Evolutionary conservation across 306 rosid genomes (phyloP).

Genomic region (Dalbergia cochinchinensis): DNA sequence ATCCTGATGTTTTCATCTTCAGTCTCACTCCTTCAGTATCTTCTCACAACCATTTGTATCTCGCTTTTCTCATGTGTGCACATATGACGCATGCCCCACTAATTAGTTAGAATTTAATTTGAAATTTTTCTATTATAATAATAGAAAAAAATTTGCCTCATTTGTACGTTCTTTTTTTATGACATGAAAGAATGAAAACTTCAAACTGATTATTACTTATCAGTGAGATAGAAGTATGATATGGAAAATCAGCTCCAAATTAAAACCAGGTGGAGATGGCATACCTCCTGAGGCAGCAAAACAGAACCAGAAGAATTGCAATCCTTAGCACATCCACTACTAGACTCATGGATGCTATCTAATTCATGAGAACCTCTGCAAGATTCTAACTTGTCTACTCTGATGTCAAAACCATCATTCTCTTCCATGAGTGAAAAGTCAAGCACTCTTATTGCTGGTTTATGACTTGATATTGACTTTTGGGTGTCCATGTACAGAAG

Average conservation of each 20-base stretch:
- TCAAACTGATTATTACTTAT: no score
- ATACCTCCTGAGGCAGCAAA: slow-evolving; percentile 57
- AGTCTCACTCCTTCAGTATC: slow-evolving; percentile 18
- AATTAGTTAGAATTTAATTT: not conserved
- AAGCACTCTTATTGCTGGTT: slow-evolving; percentile 74
- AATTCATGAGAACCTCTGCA: slow-evolving; percentile 10
- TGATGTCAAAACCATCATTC: slow-evolving; percentile 43
- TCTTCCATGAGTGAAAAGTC: slow-evolving; percentile 61
- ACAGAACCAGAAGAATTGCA: slow-evolving; percentile 41
- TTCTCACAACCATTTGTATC: slow-evolving; percentile 2
- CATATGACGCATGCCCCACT: slow-evolving; percentile 9
- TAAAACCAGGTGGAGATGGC: slow-evolving; percentile 28
- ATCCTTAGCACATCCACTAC: slow-evolving; percentile 36
- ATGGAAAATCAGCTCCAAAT: slow-evolving; percentile 14
- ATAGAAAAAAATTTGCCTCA: slow-evolving; percentile 3
- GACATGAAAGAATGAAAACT: no score
- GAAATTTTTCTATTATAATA: not conserved
- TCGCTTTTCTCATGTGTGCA: slow-evolving; percentile 13
- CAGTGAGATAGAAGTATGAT: no score
- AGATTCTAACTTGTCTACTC: slow-evolving; percentile 47
- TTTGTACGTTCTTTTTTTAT: not conserved
- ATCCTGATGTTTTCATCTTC: no score
- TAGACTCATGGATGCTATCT: slow-evolving; percentile 39
- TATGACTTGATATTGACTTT: slow-evolving; percentile 45
- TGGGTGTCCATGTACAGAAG: slow-evolving; percentile 40